Base-by-base conservation (phyloP, 2,329 filamentous ascomycete species). In the Macrophomina pseudophaseolina region DNA sequence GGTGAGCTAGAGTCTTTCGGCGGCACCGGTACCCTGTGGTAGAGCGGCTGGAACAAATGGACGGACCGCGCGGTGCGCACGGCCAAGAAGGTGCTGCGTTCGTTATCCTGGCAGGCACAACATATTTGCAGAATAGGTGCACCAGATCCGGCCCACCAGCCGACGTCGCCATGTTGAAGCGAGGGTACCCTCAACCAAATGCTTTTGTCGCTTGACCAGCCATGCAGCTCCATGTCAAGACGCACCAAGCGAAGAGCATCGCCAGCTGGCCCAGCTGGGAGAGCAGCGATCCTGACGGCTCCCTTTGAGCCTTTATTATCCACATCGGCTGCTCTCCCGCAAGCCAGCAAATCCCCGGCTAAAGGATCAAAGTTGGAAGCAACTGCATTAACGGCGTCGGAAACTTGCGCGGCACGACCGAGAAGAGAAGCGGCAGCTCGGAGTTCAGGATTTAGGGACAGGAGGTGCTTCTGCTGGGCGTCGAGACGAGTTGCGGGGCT, bases 161-260 rank as follows among this genome's bases (percentile, higher is more conserved):
- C 79, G 67, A 83, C 81, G 79, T 85, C 71, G 80, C 86, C 68
- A 4, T 70, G 66, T 18, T 51, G 62, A 73, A 84, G 72, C 0
- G 79, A 78, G 5, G 80, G 80, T 0, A 87, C 78, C 16, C 80
- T 78, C 30, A 91, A 74, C 60, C 79, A 82, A 1, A 81, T 74
- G 46, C 80, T 80, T 42, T 79, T 77, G 42, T 84, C 76, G 3
- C 77, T 73, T 0, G 74, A 76, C 87, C 88, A 91, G n/a, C 82
- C 80, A 78, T 85, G 86, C 56, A 79, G 79, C 56, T 87, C 83
- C 28, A 82, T 74, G 3, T 81, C 79, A 4, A 89, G 74, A 6
- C 81, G 79, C 4, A 84, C 75, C 2, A 92, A 72, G 2, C 86
- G 85, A 9, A 92, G 76, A 1, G 86, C 83, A 58, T 83, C 81